phyloP scores from a whole-genome alignment of 2,329 filamentous ascomycete species.

The Verticillium dahliae region DNA sequence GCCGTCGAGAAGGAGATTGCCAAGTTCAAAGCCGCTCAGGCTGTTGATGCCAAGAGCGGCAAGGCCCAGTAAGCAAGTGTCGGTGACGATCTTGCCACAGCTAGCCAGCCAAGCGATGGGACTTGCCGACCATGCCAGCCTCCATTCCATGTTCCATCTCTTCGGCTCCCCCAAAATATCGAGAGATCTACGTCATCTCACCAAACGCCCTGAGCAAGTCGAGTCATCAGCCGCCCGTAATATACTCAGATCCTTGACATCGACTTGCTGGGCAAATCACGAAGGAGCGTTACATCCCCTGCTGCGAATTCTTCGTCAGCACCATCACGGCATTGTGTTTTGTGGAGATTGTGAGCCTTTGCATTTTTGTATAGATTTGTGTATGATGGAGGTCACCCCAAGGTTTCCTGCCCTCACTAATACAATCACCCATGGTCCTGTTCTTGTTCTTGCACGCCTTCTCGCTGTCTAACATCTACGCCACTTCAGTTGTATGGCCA shows the following conservation, averaged over 20 bases:
- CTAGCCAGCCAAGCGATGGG: not conserved
- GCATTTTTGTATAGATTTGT: not conserved
- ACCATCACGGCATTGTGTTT: not conserved
- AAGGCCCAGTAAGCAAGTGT: conserved; percentile 39
- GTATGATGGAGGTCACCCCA: not conserved
- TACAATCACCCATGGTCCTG: not conserved
- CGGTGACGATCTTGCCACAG: not conserved
- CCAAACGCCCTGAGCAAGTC: not conserved
- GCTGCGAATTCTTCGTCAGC: not conserved
- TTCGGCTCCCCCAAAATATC: not conserved
- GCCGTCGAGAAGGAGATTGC: conserved; percentile 69
- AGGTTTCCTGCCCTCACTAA: not conserved
- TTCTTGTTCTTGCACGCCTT: not conserved
- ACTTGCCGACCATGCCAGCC: not conserved
- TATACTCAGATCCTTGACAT: not conserved
- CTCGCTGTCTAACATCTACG: not conserved
- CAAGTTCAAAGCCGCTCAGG: conserved; percentile 60
- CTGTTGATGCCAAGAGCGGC: conserved; percentile 35
- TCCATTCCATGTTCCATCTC: not conserved
- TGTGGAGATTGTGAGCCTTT: not conserved
- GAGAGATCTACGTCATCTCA: not conserved
- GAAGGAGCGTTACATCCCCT: not conserved
- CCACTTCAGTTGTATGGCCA: not conserved
- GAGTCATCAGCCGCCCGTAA: not conserved
- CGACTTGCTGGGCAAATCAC: not conserved